Conservation (phyloP, 225 moss, liverwort and hornwort species). For the Bryoerythrophyllum caledonicum region DNA sequence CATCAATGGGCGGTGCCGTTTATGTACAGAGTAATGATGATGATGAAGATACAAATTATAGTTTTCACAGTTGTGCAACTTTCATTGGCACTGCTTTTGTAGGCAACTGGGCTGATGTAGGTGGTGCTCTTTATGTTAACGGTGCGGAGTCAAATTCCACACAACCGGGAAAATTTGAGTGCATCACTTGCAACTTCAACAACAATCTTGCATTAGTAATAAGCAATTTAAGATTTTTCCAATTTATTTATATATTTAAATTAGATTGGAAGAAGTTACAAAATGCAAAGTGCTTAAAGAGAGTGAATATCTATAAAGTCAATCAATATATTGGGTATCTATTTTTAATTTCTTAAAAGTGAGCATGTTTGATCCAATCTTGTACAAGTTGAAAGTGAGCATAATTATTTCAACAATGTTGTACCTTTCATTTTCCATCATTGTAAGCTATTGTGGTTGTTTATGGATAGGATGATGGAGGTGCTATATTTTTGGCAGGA, state of each 20-base stretch:
- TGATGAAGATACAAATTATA: background rate
- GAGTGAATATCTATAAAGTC: too few species aligned
- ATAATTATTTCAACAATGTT: too few species aligned
- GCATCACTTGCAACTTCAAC: slow-evolving; percentile 50
- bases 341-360: too few species aligned
- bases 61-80: slow-evolving; percentile 7
- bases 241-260: background rate
- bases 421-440: background rate
- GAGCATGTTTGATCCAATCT: too few species aligned
- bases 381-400: too few species aligned
- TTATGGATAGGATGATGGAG: slow-evolving; percentile 8
- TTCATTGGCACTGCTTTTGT: background rate
- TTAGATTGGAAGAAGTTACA: too few species aligned
- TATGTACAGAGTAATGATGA: slow-evolving; percentile 13
- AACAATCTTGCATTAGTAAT: slow-evolving; percentile 48
- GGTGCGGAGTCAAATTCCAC: background rate
- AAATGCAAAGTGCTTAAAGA: too few species aligned
- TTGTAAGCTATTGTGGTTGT: background rate
- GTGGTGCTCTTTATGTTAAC: slow-evolving; percentile 11
- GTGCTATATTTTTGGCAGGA: slow-evolving; percentile 12
- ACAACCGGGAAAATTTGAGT: slow-evolving; percentile 31
- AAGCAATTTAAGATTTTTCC: background rate
- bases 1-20: background rate
- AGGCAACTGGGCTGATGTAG: background rate
- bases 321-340: too few species aligned